phyloP scores from a whole-genome alignment of 352 stramenopile genomes.

The Globisporangium parvum region DNA sequence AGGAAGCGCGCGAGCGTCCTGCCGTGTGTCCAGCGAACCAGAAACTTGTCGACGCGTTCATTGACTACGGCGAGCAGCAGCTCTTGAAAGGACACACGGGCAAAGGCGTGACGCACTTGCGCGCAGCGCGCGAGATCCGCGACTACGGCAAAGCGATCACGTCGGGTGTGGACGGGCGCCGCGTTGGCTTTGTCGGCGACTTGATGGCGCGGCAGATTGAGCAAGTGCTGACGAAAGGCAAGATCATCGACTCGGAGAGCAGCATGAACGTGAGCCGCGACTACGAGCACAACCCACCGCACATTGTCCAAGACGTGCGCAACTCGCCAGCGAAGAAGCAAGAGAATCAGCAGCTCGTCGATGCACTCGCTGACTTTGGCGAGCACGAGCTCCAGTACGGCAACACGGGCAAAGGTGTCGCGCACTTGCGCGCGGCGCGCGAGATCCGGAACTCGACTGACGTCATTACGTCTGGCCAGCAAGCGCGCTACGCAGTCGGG shows the following conservation, averaged over 20 bases:
- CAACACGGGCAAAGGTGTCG: conserved; percentile 64
- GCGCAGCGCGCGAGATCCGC: conserved; percentile 53
- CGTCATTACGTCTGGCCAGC: conserved; percentile 43
- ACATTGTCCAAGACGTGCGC: conserved; percentile 46
- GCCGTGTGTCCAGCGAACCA: conserved; percentile 50
- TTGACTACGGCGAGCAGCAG: conserved; percentile 54
- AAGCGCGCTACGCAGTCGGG: conserved; percentile 34
- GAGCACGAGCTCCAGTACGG: conserved; percentile 70
- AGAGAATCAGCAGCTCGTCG: conserved; percentile 64
- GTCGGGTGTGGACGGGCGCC: conserved; percentile 27
- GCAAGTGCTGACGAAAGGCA: conserved; percentile 42
- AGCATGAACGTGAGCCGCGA: conserved; percentile 51
- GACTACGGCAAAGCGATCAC: conserved; percentile 44
- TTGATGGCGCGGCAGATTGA: conserved; percentile 58
- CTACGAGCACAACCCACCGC: conserved; percentile 31
- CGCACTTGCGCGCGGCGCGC: conserved; percentile 52
- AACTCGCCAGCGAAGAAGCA: conserved; percentile 31
- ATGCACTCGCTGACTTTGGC: conserved; percentile 57
- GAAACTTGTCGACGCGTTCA: conserved; percentile 71
- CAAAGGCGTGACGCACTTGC: conserved; percentile 66
- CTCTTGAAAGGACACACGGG: conserved; percentile 59
- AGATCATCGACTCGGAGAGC: conserved; percentile 37
- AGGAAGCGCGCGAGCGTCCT: conserved; percentile 43
- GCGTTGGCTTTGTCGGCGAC: conserved; percentile 45
- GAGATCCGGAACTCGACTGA: conserved; percentile 51